A percentile compares a stretch with the other conserved stretches of the same genome.
These are phyloP conservation scores for Apiosordaria backusii DNA, from an alignment of 495 filamentous ascomycete species.

Conservation along the genomic window DNA sequence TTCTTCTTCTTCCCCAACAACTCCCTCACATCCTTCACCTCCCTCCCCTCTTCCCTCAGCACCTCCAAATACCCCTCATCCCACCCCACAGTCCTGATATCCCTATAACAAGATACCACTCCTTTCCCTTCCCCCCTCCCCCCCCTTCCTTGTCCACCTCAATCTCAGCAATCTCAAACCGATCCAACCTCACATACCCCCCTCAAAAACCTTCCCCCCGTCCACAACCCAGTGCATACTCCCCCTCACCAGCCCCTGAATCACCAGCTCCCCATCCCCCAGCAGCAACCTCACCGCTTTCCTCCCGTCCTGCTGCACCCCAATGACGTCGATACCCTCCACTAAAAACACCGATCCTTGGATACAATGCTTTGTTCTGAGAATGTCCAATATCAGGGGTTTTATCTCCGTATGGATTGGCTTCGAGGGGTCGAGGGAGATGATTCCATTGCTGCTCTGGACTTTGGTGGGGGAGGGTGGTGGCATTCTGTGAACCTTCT, in stretches of 20 bases:
- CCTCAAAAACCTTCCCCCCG: conserved; percentile 34
- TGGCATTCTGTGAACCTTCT: not conserved
- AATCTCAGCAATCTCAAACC: conserved; percentile 22
- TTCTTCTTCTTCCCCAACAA: not conserved
- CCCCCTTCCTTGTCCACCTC: conserved; percentile 1
- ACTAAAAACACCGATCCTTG: conserved; percentile 44
- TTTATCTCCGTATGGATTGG: conserved; percentile 43
- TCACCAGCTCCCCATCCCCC: conserved; percentile 43
- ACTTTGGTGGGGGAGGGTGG: not conserved
- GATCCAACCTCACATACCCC: conserved; percentile 41
- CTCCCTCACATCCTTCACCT: conserved; percentile 14
- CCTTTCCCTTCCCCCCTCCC: conserved; percentile 20
- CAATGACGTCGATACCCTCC: conserved; percentile 37
- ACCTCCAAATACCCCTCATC: conserved; percentile 33
- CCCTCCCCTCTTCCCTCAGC: conserved; percentile 14
- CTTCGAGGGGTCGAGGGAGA: conserved; percentile 17
- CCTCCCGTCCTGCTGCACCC: conserved; percentile 8
- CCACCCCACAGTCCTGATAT: conserved; percentile 40
- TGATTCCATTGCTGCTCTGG: not conserved
- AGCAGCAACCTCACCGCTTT: conserved; percentile 33
- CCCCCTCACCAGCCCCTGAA: conserved; percentile 41
- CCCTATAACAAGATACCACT: conserved; percentile 41
- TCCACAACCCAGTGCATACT: conserved; percentile 40
- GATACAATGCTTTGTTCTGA: conserved; percentile 37
- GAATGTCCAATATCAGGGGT: conserved; percentile 46